Conservation (phyloP, 345 rosid species). For the Bretschneidera sinensis region DNA sequence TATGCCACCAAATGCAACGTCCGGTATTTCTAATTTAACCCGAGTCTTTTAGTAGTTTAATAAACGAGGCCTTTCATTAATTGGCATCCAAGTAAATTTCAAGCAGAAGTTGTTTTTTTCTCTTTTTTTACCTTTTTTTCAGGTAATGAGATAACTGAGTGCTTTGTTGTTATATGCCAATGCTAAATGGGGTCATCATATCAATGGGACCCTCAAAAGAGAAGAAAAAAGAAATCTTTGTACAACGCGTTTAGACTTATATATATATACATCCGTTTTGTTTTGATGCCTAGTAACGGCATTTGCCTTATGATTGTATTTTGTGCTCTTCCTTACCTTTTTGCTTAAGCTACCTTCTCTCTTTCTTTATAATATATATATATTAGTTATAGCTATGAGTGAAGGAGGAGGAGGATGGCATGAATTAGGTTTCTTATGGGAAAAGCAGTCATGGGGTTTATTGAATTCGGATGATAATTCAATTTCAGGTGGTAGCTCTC, state of each 20-base stretch:
- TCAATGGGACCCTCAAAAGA: not conserved
- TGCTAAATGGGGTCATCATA: not conserved
- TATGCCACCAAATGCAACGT: no score
- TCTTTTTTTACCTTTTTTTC: no score
- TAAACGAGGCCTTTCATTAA: no score
- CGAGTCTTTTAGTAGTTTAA: no score
- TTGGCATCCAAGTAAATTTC: no score
- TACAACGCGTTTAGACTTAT: slow-evolving; percentile 9
- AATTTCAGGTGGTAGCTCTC: slow-evolving; percentile 13
- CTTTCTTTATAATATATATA: slow-evolving; percentile 15
- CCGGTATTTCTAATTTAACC: no score
- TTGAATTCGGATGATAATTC: slow-evolving; percentile 37
- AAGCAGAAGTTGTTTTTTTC: no score
- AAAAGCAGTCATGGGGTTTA: slow-evolving; percentile 33
- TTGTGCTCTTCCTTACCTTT: slow-evolving; percentile 26
- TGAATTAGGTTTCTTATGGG: slow-evolving; percentile 21
- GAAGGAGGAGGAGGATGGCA: slow-evolving; percentile 18
- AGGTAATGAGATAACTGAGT: no score
- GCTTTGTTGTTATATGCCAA: no score
- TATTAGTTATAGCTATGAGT: no score
- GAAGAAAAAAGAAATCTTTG: not conserved
- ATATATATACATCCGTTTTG: slow-evolving; percentile 25
- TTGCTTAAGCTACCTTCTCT: slow-evolving; percentile 11
- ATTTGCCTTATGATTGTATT: slow-evolving; percentile 52
- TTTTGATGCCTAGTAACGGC: slow-evolving; percentile 54